Evolutionary conservation across 306 rosid species (phyloP), one percentile per base, ranked within the genome.

Genomic region (Gillenia trifoliata): DNA sequence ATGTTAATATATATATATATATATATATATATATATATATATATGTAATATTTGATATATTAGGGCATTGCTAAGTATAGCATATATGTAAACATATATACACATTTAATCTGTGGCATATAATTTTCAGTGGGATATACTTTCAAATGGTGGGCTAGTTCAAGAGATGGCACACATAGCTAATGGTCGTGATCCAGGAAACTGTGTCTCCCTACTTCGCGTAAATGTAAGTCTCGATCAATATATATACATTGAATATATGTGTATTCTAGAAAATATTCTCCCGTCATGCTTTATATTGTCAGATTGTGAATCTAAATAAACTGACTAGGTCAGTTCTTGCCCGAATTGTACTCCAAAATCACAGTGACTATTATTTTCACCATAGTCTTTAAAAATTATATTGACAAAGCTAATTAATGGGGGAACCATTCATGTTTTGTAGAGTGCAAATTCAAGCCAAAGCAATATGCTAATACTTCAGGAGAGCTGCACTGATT

Each of bases 131-230:
- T 93, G 97, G n/a, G n/a, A 93, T 75, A 83, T 93, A 70, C 88
- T 93, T n/a, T n/a, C n/a, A 6, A 85, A 77, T n/a, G n/a, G 89
- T 6, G 89, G 86, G 13, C 17, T 56, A 2, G 89, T 87, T 41
- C 85, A 89, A 77, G 93, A 93, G 83, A 75, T 88, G 83, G 92
- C 92, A 8, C 92, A 86, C 72, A 89, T 93, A 69, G n/a, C 89
- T 38, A 89, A 84, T 36, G 97, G 97, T 19, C 88, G 80, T 17
- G 89, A 93, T 54, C 84, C 85, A 19, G 93, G 89, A 4, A 91
- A 93, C 67, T 84, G 82, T 61, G 89, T 93, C 49, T 88, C 92
- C 36, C 67, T 91, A 17, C 84, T 93, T 13, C 88, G 87, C 4
- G 87, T 89, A 26, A 85, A 86, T 65, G 98, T 93, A 85, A 86